Evolutionary conservation across 805 yeast species (phyloP), one percentile per base, ranked within the genome.

Genomic region (Blastobotrys peoriensis): DNA sequence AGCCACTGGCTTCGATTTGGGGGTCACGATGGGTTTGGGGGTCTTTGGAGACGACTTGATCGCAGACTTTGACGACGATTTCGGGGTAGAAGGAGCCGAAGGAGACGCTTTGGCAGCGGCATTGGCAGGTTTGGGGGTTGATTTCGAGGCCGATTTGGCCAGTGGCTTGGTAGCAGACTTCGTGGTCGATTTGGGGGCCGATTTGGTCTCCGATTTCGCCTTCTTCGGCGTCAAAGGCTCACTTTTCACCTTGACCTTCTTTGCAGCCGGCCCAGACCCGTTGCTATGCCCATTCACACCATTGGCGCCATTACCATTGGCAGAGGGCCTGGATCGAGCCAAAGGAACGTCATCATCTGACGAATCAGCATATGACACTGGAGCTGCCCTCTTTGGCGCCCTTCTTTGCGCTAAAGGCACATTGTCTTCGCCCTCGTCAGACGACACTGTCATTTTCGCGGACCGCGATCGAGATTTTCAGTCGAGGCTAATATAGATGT

Each of bases 181-280:
- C n/a, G n/a, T n/a, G n/a, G n/a, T n/a, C n/a, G n/a, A n/a, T n/a
- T n/a, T n/a, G n/a, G n/a, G n/a, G n/a, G n/a, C n/a, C n/a, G n/a
- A 25, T 25, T 25, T 25, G 30, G 30, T 13, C 30, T 19, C 34
- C n/a, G 33, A n/a, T 33, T 38, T 33, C 16, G 13, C 23, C 36
- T 40, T 40, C 4, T 17, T 23, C 22, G 19, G n/a, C 10, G 22
- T 9, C 33, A 15, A 20, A n/a, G 21, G 23, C 15, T 23, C 22
- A 16, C 20, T 40, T 33, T 38, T 41, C 38, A 33, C 33, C 35
- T 47, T 25, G 33, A 48, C 48, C 37, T 40, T 44, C 28, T 37
- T 41, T 9, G 40, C 25, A n/a, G 48, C n/a, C 15, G 43, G 16
- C 33, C 27, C 35, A 33, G 33, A 21, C 13, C 30, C 30, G 30